Conservation (phyloP, 345 rosid species). For the Populus deltoides region DNA sequence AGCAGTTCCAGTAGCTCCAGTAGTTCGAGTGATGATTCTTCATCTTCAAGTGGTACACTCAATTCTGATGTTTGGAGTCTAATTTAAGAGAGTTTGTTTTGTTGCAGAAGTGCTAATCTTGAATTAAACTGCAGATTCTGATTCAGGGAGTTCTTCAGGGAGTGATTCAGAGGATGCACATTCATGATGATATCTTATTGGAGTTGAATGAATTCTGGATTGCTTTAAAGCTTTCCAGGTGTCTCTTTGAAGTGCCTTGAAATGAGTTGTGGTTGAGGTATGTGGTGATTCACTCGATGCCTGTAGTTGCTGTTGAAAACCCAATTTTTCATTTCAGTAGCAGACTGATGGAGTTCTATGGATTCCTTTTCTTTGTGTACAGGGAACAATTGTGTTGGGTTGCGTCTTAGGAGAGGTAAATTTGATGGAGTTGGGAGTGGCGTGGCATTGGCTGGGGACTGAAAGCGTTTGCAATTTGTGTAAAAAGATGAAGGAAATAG, state of each 20-base stretch:
- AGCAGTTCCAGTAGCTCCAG: constrained; percentile 58
- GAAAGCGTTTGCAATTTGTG: not conserved
- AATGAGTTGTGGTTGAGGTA: constrained; percentile 15
- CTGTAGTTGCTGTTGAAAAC: not conserved
- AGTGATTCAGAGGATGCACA: constrained; percentile 40
- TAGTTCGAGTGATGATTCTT: constrained; percentile 48
- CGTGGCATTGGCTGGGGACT: not conserved
- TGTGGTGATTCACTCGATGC: not conserved
- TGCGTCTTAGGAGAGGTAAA: not conserved
- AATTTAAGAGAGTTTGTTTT: not conserved
- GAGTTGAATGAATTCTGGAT: not conserved
- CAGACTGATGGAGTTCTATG: not conserved
- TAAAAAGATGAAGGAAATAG: not conserved
- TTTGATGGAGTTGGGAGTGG: not conserved
- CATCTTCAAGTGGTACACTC: constrained; percentile 61
- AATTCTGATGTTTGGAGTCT: not conserved
- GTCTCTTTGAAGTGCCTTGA: not conserved
- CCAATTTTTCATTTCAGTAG: not conserved
- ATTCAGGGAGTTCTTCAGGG: constrained; percentile 39
- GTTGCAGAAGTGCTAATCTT: not conserved
- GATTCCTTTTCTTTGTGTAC: constrained; percentile 3
- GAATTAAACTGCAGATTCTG: constrained; percentile 27
- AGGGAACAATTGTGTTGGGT: constrained; percentile 20
- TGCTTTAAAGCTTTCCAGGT: not conserved
- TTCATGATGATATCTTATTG: constrained; percentile 4